Base-by-base conservation (phyloP, 805 yeast genomes). In the Schwanniomyces yamadae region DNA sequence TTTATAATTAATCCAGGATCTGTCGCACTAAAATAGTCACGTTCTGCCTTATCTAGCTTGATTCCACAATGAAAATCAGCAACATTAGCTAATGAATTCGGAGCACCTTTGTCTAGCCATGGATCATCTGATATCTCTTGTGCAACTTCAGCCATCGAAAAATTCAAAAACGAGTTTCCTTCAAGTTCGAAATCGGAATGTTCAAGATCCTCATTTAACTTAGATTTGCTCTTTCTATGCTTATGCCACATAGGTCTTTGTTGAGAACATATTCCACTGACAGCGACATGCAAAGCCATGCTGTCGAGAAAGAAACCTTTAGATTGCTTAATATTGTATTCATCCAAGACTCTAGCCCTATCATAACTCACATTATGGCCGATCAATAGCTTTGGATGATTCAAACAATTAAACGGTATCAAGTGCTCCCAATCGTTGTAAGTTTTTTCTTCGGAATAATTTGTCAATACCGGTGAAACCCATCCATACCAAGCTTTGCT, bases 361-460 rank as follows among this genome's bases (percentile, higher is more conserved):
- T 93, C 99, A 53, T 81, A 93, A 5, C 93, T 81, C 2, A 93
- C 82, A 52, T 91, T 89, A 57, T 88, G 96, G 0, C 99, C 99
- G 3, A 95, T 73, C 2, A 93, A 69, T 5, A 93, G 63, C 44
- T 79, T 81, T 5, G 73, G 69, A 2, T 48, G 49, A 2, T 50
- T 41, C 17, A 56, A 42, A 0, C 80, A 67, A 42, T 85, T 78
- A 55, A 91, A 54, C 0, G 98, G 96, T 0, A 95, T 78, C 36
- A 95, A 60, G 48, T 88, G 95, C 20, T 81, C 73, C 52, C 55
- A 65, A 37, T 64, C 61, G 18, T 48, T 28, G 27, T 44, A 35
- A 13, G 62, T 51, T 2, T 57, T 48, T 5, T 66, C 62, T 3
- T 40, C 26, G 2, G 78, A 61, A 32, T 77, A 79, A 2, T 74